A percentile compares a stretch with the other conserved stretches of the same genome.
Evolutionary conservation across 2,329 filamentous ascomycete genomes (phyloP).

Genomic region (Beauveria sp.): DNA sequence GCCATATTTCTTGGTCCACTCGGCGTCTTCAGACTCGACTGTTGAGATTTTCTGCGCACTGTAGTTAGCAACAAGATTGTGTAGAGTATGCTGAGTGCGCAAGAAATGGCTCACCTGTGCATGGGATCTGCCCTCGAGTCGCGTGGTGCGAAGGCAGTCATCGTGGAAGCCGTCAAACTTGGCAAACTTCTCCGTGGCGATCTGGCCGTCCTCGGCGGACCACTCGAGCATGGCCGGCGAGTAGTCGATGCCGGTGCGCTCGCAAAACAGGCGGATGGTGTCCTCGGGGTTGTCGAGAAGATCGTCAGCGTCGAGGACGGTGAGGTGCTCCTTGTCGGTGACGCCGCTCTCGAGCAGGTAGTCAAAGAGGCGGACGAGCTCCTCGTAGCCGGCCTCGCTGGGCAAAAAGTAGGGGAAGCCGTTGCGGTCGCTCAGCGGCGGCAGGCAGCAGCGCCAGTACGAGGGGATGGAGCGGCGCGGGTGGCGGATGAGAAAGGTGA

Average conservation of each 20-base stretch:
- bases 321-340: slow-evolving; percentile 67
- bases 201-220: slow-evolving; percentile 67
- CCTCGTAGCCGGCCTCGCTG: slow-evolving; percentile 81
- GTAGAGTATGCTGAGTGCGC: slow-evolving; percentile 11
- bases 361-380: slow-evolving; percentile 82
- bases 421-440: slow-evolving; percentile 73
- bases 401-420: slow-evolving; percentile 84
- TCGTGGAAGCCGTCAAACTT: slow-evolving; percentile 98
- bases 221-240: slow-evolving; percentile 73
- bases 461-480: slow-evolving; percentile 87
- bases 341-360: slow-evolving; percentile 64
- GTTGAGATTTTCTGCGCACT: slow-evolving; percentile 49
- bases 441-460: slow-evolving; percentile 89
- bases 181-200: slow-evolving; percentile 71
- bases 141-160: slow-evolving; percentile 78
- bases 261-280: slow-evolving; percentile 73
- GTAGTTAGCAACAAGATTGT: background rate
- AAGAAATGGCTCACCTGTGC: slow-evolving; percentile 40
- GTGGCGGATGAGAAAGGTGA: slow-evolving; percentile 93
- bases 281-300: slow-evolving; percentile 76
- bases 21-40: slow-evolving; percentile 57
- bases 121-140: slow-evolving; percentile 62
- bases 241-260: slow-evolving; percentile 71
- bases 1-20: slow-evolving; percentile 71
- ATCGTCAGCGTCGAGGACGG: slow-evolving; percentile 89